phyloP scores from a whole-genome alignment of 2,329 filamentous ascomycete species.

The Colletotrichum sp. region DNA sequence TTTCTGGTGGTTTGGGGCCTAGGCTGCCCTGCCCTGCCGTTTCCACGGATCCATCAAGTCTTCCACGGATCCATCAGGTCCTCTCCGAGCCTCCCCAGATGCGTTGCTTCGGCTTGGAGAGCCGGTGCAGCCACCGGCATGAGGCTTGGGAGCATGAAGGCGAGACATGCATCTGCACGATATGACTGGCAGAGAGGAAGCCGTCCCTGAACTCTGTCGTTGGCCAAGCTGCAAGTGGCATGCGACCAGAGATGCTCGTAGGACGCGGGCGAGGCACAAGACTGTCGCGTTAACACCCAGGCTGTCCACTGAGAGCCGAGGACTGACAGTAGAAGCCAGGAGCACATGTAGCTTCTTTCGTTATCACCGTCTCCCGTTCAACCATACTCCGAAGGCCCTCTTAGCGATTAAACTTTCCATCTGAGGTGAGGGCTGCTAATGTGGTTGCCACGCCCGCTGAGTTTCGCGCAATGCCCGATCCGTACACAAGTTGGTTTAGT shows the following conservation, averaged over 20 bases:
- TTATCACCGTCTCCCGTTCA: background rate
- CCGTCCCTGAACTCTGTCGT: constrained; percentile 1
- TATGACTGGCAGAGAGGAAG: constrained; percentile 4
- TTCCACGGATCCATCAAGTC: background rate
- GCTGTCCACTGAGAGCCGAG: background rate
- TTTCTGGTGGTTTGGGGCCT: background rate
- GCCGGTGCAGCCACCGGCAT: constrained; percentile 14
- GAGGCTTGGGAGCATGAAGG: constrained; percentile 6
- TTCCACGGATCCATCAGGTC: background rate
- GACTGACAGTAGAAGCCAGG: background rate
- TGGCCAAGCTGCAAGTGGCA: background rate
- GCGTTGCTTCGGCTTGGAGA: background rate
- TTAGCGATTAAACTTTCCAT: constrained; percentile 12
- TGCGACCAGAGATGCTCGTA: background rate
- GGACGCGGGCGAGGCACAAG: background rate
- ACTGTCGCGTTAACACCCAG: background rate
- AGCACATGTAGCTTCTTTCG: background rate
- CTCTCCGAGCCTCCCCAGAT: background rate
- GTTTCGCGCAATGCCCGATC: constrained; percentile 17
- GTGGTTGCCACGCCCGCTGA: constrained; percentile 5
- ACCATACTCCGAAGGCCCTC: background rate
- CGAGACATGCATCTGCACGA: constrained; percentile 14
- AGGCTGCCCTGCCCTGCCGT: background rate
- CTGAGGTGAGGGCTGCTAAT: background rate
- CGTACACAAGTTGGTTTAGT: constrained; percentile 6